A percentile compares a stretch with the other conserved stretches of the same genome.
Conservation (phyloP, 768 basidiomycete genomes). For the Lactifluus rugatus region DNA sequence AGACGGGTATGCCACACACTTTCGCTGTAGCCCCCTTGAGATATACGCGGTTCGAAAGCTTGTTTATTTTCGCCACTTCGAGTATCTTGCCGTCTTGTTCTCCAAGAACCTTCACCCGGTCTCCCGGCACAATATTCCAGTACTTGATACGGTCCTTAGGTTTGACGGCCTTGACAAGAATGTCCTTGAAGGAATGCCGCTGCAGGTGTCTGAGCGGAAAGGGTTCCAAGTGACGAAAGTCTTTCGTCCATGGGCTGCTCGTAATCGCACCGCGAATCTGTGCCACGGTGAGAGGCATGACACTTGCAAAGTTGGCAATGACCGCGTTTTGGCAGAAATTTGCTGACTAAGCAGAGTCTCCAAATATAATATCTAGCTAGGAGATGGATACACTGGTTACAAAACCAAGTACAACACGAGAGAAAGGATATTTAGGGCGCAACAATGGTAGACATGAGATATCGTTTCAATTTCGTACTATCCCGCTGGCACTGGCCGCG, state of each 20-base stretch:
- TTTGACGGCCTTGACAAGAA: constrained; percentile 41
- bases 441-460: constrained; percentile 9
- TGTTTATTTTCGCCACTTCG: constrained; percentile 68
- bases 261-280: constrained; percentile 17
- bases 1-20: constrained; percentile 18
- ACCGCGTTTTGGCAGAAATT: background rate
- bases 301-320: background rate
- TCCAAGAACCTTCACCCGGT: constrained; percentile 61
- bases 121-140: constrained; percentile 85
- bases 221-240: constrained; percentile 55
- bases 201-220: constrained; percentile 48
- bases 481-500: constrained; percentile 13
- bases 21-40: constrained; percentile 39
- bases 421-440: background rate
- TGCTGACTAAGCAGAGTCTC: constrained; percentile 7
- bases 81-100: constrained; percentile 50
- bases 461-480: constrained; percentile 8
- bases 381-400: constrained; percentile 16
- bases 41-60: constrained; percentile 57
- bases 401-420: constrained; percentile 18
- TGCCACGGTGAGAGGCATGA: constrained; percentile 14
- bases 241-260: constrained; percentile 43
- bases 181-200: constrained; percentile 35
- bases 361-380: background rate
- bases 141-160: constrained; percentile 66